Evolutionary conservation across 768 basidiomycete species (phyloP), one percentile per base, ranked within the genome.

Genomic region (Lentinula lateritia): DNA sequence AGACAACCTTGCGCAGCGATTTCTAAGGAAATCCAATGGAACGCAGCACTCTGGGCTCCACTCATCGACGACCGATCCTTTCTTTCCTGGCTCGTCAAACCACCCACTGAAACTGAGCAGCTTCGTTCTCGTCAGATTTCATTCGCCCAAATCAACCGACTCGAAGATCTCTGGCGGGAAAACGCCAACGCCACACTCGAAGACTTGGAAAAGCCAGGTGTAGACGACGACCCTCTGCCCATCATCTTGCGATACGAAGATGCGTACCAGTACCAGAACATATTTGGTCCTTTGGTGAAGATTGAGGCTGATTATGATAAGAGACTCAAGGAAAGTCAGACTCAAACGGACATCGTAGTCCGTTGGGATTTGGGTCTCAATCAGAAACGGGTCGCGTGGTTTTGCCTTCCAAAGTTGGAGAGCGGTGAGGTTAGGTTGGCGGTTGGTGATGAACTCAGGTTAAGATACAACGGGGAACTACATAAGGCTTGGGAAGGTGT

Each of bases 231-330:
- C 69, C 95, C 97, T 3, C 95, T 98, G 72, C 85, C 90, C 6
- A 90, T 99, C 64, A 71, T 96, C 23, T 75, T 91, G 58, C 89
- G 88, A 65, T 99, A 99, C 73, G 96, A 98, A 71, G 97, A 99
- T 72, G 97, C 97, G 50, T 99, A 98, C 70, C 97, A 98, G 69
- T 99, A 99, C 72, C 97, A 99, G 78, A 99, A 99, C 71, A 98
- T 99, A 60, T 96, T 98, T 69, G 97, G 97, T 5, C 97, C 97
- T 15, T 84, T 99, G 50, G 97, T 99, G 74, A 99, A 99, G 78
- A 98, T 99, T 67, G 97, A 99, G 71, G 97, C 97, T 2, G 97
- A 99, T 76, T 99, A 98, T 69, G 97, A 99, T 71, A 98, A 98
- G 76, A 84, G 89, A 59, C 82, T 98, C 68, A 99, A 99, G 76